Conservation (phyloP, 805 yeast species). For the Wickerhamomyces tratensis region DNA sequence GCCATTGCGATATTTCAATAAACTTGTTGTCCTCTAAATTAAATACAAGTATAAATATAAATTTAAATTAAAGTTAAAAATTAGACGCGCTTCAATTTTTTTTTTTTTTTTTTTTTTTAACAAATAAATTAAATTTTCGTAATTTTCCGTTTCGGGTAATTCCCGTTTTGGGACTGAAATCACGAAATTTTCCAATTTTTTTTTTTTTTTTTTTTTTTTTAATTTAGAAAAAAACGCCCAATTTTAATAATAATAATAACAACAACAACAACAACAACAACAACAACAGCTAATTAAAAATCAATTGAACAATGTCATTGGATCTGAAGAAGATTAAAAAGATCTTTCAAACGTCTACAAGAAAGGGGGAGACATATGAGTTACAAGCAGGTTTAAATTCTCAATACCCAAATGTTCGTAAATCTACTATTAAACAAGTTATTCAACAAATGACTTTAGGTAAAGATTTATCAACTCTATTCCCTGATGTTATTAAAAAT, state of each 20-base stretch:
- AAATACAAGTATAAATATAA: no score
- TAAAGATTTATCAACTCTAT: constrained; percentile 87
- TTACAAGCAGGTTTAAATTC: constrained; percentile 85
- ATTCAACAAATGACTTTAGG: constrained; percentile 98
- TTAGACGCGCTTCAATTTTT: no score
- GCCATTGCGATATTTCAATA: no score
- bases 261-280: neutral
- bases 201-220: no score
- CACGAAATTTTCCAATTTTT: no score
- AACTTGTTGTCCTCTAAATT: no score
- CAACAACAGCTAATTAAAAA: neutral
- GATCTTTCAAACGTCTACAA: constrained; percentile 47
- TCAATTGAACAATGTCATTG: constrained; percentile 21
- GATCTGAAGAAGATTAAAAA: constrained; percentile 42
- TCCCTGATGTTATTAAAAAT: constrained; percentile 93
- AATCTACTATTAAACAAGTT: constrained; percentile 94
- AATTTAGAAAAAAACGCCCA: no score
- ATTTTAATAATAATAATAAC: no score
- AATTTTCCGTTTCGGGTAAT: no score
- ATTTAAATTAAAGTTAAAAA: no score
- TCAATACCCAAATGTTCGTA: constrained; percentile 88
- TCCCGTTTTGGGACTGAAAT: neutral
- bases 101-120: no score
- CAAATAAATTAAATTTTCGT: no score
- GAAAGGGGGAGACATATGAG: constrained; percentile 79